Evolutionary conservation across 2,329 filamentous ascomycete genomes (phyloP), one percentile per base, ranked within the genome.

Genomic region (Ceratocystis smalleyi): DNA sequence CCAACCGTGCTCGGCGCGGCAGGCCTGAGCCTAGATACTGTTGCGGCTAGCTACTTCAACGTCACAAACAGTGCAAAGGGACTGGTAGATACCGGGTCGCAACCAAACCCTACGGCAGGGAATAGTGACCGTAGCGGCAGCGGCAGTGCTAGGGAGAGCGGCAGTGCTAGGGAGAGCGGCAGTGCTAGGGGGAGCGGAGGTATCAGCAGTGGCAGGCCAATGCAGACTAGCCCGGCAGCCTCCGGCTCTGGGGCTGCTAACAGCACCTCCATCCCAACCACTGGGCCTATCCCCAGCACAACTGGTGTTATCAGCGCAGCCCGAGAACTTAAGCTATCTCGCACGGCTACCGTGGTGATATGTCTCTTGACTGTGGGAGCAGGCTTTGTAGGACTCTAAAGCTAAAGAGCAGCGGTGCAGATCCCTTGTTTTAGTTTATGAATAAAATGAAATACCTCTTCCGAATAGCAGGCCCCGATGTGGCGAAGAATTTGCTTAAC

Each of bases 41-140:
- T 75, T 4, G 74, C 74, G 0, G 74, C 73, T 17, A 74, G 74
- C 64, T 76, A 70, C 64, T 76, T 71, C 68, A 74, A 73, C 66
- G 74, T 76, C 40, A 73, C 74, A 5, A 76, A 76, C 67, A 66
- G 72, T 6, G 73, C 40, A 22, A 63, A 43, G 5, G 30, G 40
- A 7, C 32, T 22, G 8, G 30, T 57, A 15, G 54, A 57, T 19
- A 12, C 15, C 1, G 27, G 27, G n/a, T 57, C 12, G n/a, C 17
- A 24, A n/a, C 43, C n/a, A 17, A 62, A 62, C 47, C 30, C 61
- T 6, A 61, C 49, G n/a, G 49, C 32, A n/a, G 59, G 49, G 6
- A 49, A 45, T 10, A 17, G 27, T 12, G n/a, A 30, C 12, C 43
- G 49, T 19, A 43, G 19, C 4, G 64, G 64, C 47, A 65, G 35